Percentiles rank a stretch among this genome's conserved stretches.
Conservation (phyloP, 768 basidiomycete species). For the Tricholoma matsutake region DNA sequence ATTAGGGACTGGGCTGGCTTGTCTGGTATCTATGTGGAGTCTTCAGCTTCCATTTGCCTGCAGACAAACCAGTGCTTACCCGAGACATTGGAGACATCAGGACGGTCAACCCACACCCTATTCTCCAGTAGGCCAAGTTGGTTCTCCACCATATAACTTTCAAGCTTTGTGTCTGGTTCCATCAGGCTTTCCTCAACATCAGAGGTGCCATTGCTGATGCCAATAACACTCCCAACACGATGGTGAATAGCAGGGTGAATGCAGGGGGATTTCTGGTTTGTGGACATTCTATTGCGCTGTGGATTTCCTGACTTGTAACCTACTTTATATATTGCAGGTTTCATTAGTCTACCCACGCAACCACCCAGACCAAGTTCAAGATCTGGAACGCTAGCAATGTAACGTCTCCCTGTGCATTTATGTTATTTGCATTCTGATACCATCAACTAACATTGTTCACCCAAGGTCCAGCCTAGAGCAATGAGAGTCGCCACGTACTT, state of each 20-base stretch:
- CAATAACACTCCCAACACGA: neutral
- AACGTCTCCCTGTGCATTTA: neutral
- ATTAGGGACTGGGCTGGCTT: neutral
- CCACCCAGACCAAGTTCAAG: neutral
- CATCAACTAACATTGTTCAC: neutral
- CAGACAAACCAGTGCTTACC: neutral
- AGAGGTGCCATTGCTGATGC: neutral
- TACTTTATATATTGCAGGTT: neutral
- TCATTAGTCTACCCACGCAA: neutral
- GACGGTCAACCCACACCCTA: neutral
- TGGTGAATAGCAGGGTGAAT: neutral
- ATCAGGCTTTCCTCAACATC: neutral
- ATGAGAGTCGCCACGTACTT: neutral
- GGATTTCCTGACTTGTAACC: neutral
- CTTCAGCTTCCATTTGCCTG: neutral
- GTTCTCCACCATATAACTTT: neutral
- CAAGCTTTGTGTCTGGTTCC: neutral
- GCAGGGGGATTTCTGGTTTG: neutral
- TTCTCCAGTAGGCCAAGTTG: neutral
- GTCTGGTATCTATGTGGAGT: constrained; percentile 1
- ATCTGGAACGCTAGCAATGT: neutral
- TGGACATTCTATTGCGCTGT: neutral
- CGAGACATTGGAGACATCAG: neutral
- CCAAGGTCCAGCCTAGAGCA: neutral
- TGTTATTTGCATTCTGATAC: neutral